Percentiles rank a stretch among this genome's conserved stretches.
phyloP scores from a whole-genome alignment of 108 stramenopile species.

The Skeletonema costatum region DNA sequence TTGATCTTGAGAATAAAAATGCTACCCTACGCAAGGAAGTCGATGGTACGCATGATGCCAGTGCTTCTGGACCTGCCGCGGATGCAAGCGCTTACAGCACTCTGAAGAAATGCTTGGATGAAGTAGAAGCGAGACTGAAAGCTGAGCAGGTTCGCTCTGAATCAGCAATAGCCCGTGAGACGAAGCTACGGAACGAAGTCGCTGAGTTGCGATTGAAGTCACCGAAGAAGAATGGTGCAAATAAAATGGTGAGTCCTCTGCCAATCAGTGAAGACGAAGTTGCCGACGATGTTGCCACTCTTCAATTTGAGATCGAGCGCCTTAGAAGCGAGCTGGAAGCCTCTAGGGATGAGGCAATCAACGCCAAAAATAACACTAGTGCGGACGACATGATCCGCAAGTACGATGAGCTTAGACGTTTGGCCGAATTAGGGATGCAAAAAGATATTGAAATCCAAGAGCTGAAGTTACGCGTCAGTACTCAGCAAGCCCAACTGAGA shows the following conservation, averaged over 20 bases:
- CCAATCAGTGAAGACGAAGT: slow-evolving; percentile 39
- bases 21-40: slow-evolving; percentile 28
- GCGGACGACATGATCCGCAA: slow-evolving; percentile 21
- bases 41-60: slow-evolving; percentile 10
- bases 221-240: slow-evolving; percentile 1
- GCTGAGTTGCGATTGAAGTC: slow-evolving; percentile 6
- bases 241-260: slow-evolving; percentile 2
- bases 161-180: slow-evolving; percentile 16
- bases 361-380: slow-evolving; percentile 7
- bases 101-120: slow-evolving; percentile 15
- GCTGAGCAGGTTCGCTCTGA: slow-evolving; percentile 29
- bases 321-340: slow-evolving; percentile 37
- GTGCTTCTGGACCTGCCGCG: neutral
- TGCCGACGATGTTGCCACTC: slow-evolving; percentile 26
- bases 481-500: slow-evolving; percentile 35
- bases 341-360: slow-evolving; percentile 5
- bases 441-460: slow-evolving; percentile 53
- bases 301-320: slow-evolving; percentile 50
- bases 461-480: slow-evolving; percentile 31
- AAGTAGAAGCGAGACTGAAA: slow-evolving; percentile 17
- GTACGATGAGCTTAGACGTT: slow-evolving; percentile 45
- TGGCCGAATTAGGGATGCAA: slow-evolving; percentile 34
- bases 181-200: slow-evolving; percentile 22
- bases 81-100: slow-evolving; percentile 14
- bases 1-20: slow-evolving; percentile 32